Base-by-base conservation (phyloP, 305 asterid species). In the Fraxinus velutina region DNA sequence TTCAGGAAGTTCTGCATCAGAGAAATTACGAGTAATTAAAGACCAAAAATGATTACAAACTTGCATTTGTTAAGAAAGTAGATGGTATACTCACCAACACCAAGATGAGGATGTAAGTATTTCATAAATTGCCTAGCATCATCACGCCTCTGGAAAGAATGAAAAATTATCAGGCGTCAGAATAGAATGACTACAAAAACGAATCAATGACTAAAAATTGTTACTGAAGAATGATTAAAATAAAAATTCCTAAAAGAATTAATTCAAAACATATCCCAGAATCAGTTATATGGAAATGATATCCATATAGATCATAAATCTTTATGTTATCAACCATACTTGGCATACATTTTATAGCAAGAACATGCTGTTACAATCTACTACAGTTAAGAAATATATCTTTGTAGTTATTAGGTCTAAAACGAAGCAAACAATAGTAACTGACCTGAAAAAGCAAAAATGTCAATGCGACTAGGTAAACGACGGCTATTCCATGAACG, bases 371-470 rank as follows among this genome's bases (percentile, higher is more conserved):
- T 66, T 66, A 24, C 2, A 66, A 27, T 66, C 6, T 24, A 60
- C 71, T 22, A 19, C 71, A 60, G 32, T 60, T 60, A 3, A 21
- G 71, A 60, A 60, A 60, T 60, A 0, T 7, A 8, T 57, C 66
- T 66, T 4, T 0, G 36, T 27, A 66, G 73, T 10, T 66, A 66
- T 27, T 66, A 66, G 36, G 73, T 9, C 37, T 66, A 29, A 66
- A 27, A 66, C 6, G 36, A 6, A 4, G 32, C 36, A 66, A 66
- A 66, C 7, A 66, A 27, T 66, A 66, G 19, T 3, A 57, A 81
- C 90, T 78, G 78, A 96, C 99, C 98, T 96, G 99, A 88, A 96
- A 96, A 85, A 96, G 99, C 84, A 96, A 88, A 90, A 96, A 96
- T 17, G 99, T 94, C 86, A 96, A 86, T 21, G 94, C 85, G 42